Evolutionary conservation across 1,139 yeast genomes (phyloP), one percentile per base, ranked within the genome.

Genomic region (Suhomyces ambrosiae): DNA sequence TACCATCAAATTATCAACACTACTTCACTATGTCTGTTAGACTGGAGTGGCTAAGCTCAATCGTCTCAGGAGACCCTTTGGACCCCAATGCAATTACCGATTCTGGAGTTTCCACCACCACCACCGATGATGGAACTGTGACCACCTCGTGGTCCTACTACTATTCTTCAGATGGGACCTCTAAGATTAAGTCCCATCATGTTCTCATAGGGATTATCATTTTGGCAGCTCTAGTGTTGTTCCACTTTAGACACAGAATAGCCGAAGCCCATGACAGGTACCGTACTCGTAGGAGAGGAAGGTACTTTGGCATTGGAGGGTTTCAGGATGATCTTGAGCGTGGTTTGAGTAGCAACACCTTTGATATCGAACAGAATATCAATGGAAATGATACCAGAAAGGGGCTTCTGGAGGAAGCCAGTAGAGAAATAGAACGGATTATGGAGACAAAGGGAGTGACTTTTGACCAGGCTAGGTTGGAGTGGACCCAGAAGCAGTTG

Each of bases 391-490:
- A 86, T 52, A 33, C 65, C 1, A 71, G 95, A 38, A 53, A 62
- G 11, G 95, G 95, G 1, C 65, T 86, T 30, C 81, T 79, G 55
- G 77, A 68, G 25, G 54, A 46, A 4, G 79, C 86, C 3, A 81
- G 79, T 53, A 52, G 52, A 10, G 74, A 68, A 38, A 79, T 86
- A 12, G 63, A 65, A 41, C 49, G 58, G 23, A 64, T 85, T 13
- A 86, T 86, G 94, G 52, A 64, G 5, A 59, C 65, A 17, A 54
- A 63, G 27, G 55, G 65, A 16, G 40, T 83, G 24, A 52, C 74
- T 1, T 86, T 86, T 57, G 95, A 86, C 54, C 79, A 80, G 32
- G 95, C 95, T 1, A 66, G 95, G 39, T 60, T 76, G 9, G 54
- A 67, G 36, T 82, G 75, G 50, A 73, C 79, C 2, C 68, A 65